Conservation (phyloP, 441 rosid species). For the Gossypium aridum region DNA sequence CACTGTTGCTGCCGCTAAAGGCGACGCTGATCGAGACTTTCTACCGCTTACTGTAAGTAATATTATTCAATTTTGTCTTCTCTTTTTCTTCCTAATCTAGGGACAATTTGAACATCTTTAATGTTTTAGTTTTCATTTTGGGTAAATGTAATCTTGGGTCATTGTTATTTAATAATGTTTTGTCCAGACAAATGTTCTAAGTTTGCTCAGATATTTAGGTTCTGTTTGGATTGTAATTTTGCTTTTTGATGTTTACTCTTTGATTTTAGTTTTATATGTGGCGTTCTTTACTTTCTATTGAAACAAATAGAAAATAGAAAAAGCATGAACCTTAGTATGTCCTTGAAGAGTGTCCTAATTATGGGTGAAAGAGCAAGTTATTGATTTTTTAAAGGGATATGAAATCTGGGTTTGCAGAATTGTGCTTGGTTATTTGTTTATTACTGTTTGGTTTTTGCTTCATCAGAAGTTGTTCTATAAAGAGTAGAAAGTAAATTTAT, state of each 20-base stretch:
- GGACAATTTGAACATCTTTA: not conserved
- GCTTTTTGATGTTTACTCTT: not conserved
- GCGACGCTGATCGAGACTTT: constrained; percentile 58
- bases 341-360: not conserved
- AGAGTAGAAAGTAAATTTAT: not conserved
- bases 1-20: constrained; percentile 69
- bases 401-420: not conserved
- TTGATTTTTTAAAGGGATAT: not conserved
- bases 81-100: not conserved
- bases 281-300: not conserved
- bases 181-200: not conserved
- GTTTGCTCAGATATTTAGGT: not conserved
- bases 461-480: not conserved
- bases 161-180: not conserved
- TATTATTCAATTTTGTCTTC: not conserved
- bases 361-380: not conserved
- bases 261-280: not conserved
- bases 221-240: not conserved
- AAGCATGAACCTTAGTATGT: not conserved
- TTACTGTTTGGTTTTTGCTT: not conserved
- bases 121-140: not conserved
- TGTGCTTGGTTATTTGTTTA: not conserved
- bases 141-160: not conserved
- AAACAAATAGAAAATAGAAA: not conserved
- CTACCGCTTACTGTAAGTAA: constrained; percentile 78